These are phyloP conservation scores for Trichophyton mentagrophytes DNA, from an alignment of 2,329 filamentous ascomycete genomes.

Conservation along the genomic window DNA sequence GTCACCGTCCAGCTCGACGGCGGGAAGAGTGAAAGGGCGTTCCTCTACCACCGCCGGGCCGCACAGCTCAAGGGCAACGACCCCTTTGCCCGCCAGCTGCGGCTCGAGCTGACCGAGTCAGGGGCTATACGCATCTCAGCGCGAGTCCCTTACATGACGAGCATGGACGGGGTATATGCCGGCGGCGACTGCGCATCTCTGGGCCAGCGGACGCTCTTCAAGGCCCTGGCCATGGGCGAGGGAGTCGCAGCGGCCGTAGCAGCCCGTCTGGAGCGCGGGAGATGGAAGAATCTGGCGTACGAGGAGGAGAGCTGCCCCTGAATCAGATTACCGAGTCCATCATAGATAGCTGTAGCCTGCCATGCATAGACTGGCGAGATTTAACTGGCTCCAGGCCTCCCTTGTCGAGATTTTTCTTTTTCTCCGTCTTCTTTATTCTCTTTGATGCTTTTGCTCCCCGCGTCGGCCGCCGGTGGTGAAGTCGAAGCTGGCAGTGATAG, in stretches of 20 bases:
- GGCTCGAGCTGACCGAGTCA: neutral
- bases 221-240: neutral
- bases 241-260: neutral
- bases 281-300: neutral
- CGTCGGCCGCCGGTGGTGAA: neutral
- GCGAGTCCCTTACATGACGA: slow-evolving; percentile 1
- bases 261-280: neutral
- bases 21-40: neutral
- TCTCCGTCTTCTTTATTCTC: neutral
- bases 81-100: neutral
- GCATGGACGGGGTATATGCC: neutral
- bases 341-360: no score
- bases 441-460: neutral
- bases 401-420: neutral
- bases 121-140: neutral
- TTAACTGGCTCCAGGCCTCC: no score
- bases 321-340: no score
- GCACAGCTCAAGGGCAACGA: neutral
- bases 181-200: neutral
- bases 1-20: neutral
- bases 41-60: neutral
- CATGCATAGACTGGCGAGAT: no score
- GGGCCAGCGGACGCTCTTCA: neutral
- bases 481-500: neutral
- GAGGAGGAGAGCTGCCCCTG: neutral